phyloP scores from a whole-genome alignment of 768 basidiomycete genomes.

The Leccinellum albellum region DNA sequence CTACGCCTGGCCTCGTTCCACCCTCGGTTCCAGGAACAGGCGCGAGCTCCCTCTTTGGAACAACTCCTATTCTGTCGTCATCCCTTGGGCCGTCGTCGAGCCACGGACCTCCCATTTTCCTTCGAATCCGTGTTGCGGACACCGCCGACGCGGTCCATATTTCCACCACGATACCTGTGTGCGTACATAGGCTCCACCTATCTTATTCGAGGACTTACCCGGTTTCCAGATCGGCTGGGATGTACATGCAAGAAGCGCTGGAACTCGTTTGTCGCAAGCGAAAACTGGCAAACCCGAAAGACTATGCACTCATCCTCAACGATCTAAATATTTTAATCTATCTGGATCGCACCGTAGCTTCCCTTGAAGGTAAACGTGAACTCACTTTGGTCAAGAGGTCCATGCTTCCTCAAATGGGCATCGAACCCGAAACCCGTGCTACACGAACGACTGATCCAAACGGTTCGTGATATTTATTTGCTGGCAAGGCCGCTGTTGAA shows the following conservation, averaged over 20 bases:
- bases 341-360: conserved; percentile 94
- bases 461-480: conserved; percentile 44
- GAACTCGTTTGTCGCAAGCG: conserved; percentile 77
- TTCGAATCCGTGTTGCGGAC: conserved; percentile 78
- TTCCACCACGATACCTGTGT: conserved; percentile 90
- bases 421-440: conserved; percentile 61
- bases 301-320: conserved; percentile 75
- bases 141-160: conserved; percentile 81
- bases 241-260: conserved; percentile 96
- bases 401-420: conserved; percentile 69
- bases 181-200: conserved; percentile 30
- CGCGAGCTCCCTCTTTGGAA: conserved; percentile 45
- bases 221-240: conserved; percentile 66
- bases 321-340: conserved; percentile 73
- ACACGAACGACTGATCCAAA: conserved; percentile 87
- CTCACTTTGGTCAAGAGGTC: conserved; percentile 76
- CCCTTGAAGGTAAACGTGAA: conserved; percentile 83
- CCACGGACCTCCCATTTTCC: conserved; percentile 78
- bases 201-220: neutral
- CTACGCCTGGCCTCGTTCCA: conserved; percentile 35
- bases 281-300: conserved; percentile 62
- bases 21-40: conserved; percentile 38
- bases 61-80: conserved; percentile 55
- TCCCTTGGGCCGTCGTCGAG: conserved; percentile 66
- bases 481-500: neutral